Conservation (phyloP, 2,329 filamentous ascomycete genomes). For the Capronia epimyces region DNA sequence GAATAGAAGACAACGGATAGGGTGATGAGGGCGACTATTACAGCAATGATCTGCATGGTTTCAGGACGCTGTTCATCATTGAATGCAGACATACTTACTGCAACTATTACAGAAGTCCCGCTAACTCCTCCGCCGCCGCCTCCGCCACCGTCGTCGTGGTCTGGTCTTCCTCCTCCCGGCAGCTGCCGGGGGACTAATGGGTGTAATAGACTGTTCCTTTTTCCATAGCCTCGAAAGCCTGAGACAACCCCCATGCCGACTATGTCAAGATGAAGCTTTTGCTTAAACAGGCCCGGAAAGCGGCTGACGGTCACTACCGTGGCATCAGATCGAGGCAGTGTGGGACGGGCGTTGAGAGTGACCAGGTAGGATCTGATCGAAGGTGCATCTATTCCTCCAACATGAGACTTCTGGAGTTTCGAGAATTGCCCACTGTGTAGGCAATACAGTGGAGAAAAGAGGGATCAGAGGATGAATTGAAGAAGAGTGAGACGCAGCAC, state of each 20-base stretch:
- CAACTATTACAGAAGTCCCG: conserved; percentile 17
- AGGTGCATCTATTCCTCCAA: conserved; percentile 2
- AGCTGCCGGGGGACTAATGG: conserved; percentile 10
- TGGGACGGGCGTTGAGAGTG: neutral
- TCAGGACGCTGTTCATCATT: conserved; percentile 2
- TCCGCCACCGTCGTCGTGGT: conserved; percentile 5
- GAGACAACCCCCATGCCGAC: conserved; percentile 11
- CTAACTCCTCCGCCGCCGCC: conserved; percentile 7
- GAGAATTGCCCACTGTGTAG: neutral
- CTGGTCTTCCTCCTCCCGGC: neutral
- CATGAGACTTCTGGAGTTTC: neutral
- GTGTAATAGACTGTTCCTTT: neutral
- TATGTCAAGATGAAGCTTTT: neutral
- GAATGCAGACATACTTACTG: conserved; percentile 11
- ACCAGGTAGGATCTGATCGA: neutral
- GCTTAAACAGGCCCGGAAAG: neutral
- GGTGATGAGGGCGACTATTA: conserved; percentile 15
- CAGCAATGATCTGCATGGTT: conserved; percentile 12
- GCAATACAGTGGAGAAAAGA: neutral
- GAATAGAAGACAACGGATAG: conserved; percentile 16
- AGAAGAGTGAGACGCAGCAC: neutral
- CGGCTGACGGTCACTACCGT: conserved; percentile 3
- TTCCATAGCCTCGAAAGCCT: neutral
- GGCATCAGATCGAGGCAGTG: conserved; percentile 8
- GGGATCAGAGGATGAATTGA: neutral